Conservation (phyloP, 108 stramenopile genomes). For the Epithemia pelagica region DNA sequence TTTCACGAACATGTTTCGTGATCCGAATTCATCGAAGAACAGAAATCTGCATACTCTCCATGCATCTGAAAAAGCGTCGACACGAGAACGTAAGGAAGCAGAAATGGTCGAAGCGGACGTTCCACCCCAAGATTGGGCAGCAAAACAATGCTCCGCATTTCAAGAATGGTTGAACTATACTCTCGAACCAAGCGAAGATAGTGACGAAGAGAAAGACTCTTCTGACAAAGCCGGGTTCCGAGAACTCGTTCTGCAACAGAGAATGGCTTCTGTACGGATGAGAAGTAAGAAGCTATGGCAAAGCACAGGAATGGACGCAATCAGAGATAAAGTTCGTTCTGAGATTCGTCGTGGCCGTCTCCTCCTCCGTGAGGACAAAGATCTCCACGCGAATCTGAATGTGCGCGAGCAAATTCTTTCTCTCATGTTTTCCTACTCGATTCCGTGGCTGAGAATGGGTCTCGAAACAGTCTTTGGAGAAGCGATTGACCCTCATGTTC, state of each 20-base stretch:
- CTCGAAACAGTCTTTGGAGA: constrained; percentile 86
- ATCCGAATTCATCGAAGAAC: background rate
- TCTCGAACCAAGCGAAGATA: constrained; percentile 51
- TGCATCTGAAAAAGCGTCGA: background rate
- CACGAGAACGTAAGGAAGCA: constrained; percentile 1
- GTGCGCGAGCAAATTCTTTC: constrained; percentile 53
- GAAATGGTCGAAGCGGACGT: background rate
- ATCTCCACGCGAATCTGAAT: constrained; percentile 76
- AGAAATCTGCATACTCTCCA: too few species aligned
- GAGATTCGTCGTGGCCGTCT: constrained; percentile 68
- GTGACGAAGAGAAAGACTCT: constrained; percentile 13
- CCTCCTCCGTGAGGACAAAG: constrained; percentile 69
- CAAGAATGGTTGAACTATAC: constrained; percentile 78
- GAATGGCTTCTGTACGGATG: constrained; percentile 26
- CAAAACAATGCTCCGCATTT: constrained; percentile 63
- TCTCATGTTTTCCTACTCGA: constrained; percentile 80
- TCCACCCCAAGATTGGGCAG: constrained; percentile 47
- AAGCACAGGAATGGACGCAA: constrained; percentile 28
- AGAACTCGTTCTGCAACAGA: constrained; percentile 32
- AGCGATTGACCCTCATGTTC: constrained; percentile 22
- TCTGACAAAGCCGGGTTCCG: constrained; percentile 16
- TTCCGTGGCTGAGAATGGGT: constrained; percentile 84
- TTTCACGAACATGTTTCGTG: constrained; percentile 24
- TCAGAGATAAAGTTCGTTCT: constrained; percentile 34
- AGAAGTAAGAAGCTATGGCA: constrained; percentile 36